A percentile compares a stretch with the other conserved stretches of the same genome.
phyloP scores from a whole-genome alignment of 1,139 yeast genomes.

The Protomyces lactucae-debilis region DNA sequence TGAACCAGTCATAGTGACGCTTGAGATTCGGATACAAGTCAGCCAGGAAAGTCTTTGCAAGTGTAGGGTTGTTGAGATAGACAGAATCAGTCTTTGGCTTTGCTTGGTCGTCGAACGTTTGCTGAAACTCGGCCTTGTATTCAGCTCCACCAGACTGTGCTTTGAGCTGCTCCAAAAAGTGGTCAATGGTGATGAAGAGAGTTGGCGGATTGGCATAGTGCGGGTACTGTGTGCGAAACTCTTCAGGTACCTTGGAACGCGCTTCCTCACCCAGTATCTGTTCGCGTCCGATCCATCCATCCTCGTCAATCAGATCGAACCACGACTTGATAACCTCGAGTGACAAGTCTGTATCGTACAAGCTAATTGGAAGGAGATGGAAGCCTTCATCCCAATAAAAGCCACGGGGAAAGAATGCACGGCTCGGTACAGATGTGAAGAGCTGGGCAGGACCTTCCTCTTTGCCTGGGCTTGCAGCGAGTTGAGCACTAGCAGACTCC shows the following conservation, averaged over 20 bases:
- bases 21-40: conserved; percentile 70
- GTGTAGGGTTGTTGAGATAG: conserved; percentile 57
- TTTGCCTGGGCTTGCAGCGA: conserved; percentile 32
- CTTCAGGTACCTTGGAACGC: conserved; percentile 79
- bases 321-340: conserved; percentile 80
- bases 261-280: conserved; percentile 91
- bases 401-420: conserved; percentile 94
- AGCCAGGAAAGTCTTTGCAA: conserved; percentile 57
- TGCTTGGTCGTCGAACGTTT: conserved; percentile 36
- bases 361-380: conserved; percentile 74
- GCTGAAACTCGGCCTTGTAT: conserved; percentile 1
- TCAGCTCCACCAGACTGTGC: not conserved
- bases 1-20: conserved; percentile 79
- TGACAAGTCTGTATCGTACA: conserved; percentile 76
- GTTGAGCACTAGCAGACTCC: conserved; percentile 35
- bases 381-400: conserved; percentile 99
- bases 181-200: conserved; percentile 69
- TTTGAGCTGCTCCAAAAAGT: conserved; percentile 46
- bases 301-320: conserved; percentile 77
- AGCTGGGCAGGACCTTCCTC: conserved; percentile 44
- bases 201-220: conserved; percentile 96
- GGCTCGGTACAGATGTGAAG: conserved; percentile 81
- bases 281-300: conserved; percentile 97
- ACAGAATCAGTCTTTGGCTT: conserved; percentile 45
- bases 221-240: conserved; percentile 81